A percentile compares a stretch with the other conserved stretches of the same genome.
These are phyloP conservation scores for Aspergillus niger DNA, from an alignment of 2,329 filamentous ascomycete genomes.

Conservation along the genomic window DNA sequence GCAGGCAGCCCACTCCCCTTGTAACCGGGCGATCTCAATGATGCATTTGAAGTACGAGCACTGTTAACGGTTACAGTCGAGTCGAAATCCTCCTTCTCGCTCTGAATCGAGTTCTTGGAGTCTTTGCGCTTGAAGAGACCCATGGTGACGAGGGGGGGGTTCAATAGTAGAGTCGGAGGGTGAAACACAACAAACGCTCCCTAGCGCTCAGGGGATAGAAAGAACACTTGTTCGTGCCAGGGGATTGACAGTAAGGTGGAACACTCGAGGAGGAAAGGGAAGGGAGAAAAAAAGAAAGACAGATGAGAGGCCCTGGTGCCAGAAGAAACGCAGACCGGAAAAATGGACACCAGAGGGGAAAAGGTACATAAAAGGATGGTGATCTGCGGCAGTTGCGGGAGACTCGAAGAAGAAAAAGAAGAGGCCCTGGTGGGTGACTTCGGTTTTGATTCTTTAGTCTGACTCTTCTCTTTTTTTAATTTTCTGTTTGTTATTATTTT, in stretches of 20 bases:
- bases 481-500: background rate
- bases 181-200: constrained; percentile 3
- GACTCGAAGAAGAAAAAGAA: constrained; percentile 3
- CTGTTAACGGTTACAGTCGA: constrained; percentile 45
- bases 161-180: constrained; percentile 1
- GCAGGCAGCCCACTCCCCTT: constrained; percentile 51
- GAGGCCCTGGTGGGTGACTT: constrained; percentile 4
- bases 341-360: constrained; percentile 11
- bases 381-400: constrained; percentile 21
- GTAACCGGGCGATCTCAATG: constrained; percentile 53
- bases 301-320: background rate
- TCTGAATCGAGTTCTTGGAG: constrained; percentile 41
- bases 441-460: constrained; percentile 5
- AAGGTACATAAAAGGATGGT: constrained; percentile 17
- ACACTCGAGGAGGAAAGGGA: background rate
- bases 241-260: background rate
- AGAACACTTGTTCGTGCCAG: background rate
- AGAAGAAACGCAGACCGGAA: constrained; percentile 4
- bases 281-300: background rate
- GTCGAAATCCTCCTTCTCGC: constrained; percentile 44
- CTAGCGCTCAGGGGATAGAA: background rate
- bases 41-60: constrained; percentile 48
- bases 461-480: constrained; percentile 3
- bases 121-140: constrained; percentile 52
- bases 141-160: constrained; percentile 32